Percentiles rank a stretch among this genome's conserved stretches.
phyloP scores from a whole-genome alignment of 1,139 yeast species.

The Yamadazyma friedrichii region DNA sequence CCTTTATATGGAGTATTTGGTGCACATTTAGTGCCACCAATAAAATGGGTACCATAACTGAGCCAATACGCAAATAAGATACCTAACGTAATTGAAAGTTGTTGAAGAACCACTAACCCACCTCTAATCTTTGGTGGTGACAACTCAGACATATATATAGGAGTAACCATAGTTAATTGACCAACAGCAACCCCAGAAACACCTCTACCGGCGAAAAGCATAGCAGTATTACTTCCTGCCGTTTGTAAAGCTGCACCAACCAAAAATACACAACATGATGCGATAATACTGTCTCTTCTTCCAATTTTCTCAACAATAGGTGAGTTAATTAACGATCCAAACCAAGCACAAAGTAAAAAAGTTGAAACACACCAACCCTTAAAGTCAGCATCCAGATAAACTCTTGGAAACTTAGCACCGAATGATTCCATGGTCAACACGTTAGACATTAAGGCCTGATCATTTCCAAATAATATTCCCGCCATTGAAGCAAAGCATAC shows the following conservation, averaged over 20 bases:
- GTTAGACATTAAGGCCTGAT: conserved; percentile 75
- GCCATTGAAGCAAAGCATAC: conserved; percentile 22
- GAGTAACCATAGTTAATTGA: conserved; percentile 22
- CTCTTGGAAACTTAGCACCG: conserved; percentile 19
- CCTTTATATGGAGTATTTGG: conserved; percentile 13
- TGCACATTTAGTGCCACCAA: conserved; percentile 20
- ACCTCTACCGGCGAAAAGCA: conserved; percentile 25
- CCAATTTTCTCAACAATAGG: conserved; percentile 28
- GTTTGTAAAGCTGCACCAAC: conserved; percentile 39
- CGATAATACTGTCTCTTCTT: conserved; percentile 28
- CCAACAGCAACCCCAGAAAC: conserved; percentile 25
- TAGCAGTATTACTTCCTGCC: conserved; percentile 14
- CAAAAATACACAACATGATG: conserved; percentile 24
- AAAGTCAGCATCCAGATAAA: conserved; percentile 19
- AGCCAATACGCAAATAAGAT: conserved; percentile 70
- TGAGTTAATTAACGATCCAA: conserved; percentile 21
- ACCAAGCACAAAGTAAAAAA: conserved; percentile 23
- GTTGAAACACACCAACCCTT: conserved; percentile 26
- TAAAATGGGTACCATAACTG: conserved; percentile 51
- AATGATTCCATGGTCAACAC: conserved; percentile 46
- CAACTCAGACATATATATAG: conserved; percentile 21
- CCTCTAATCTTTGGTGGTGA: conserved; percentile 60
- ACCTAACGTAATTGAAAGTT: conserved; percentile 65
- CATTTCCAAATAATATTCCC: conserved; percentile 58
- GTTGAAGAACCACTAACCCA: conserved; percentile 60